A percentile compares a stretch with the other conserved stretches of the same genome.
Evolutionary conservation across 495 filamentous ascomycete genomes (phyloP).

Genomic region (Penicillium psychrofluorescens): DNA sequence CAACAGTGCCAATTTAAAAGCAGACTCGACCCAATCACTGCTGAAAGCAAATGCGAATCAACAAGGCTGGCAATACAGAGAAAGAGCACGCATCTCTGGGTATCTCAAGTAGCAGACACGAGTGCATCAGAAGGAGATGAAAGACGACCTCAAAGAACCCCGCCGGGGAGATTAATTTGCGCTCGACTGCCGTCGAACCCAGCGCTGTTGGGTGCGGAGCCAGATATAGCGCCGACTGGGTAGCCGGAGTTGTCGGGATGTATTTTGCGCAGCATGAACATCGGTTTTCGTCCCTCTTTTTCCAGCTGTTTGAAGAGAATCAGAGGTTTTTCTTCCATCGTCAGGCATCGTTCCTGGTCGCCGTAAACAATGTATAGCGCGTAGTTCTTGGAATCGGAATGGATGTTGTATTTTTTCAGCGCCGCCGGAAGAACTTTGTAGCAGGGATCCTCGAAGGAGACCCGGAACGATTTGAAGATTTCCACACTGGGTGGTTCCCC

Average conservation of each 20-base stretch:
- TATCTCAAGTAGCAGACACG: conserved; percentile 24
- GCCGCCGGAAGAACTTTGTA: conserved; percentile 95
- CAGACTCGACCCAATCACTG: neutral
- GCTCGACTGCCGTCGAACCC: conserved; percentile 32
- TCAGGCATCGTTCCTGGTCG: conserved; percentile 91
- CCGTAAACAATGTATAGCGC: conserved; percentile 97
- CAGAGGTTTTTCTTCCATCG: conserved; percentile 83
- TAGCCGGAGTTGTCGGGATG: conserved; percentile 22
- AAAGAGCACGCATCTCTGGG: conserved; percentile 10
- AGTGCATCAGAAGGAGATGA: conserved; percentile 4
- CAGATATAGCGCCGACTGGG: conserved; percentile 4
- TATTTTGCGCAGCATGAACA: conserved; percentile 90
- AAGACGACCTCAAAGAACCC: conserved; percentile 28
- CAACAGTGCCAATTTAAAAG: neutral
- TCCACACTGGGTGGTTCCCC: conserved; percentile 56
- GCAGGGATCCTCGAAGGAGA: conserved; percentile 96
- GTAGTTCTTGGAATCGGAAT: conserved; percentile 93
- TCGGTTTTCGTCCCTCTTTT: conserved; percentile 92
- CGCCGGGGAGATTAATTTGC: conserved; percentile 38
- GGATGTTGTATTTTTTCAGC: conserved; percentile 96
- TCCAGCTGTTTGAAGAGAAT: conserved; percentile 96
- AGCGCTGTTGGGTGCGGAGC: conserved; percentile 34
- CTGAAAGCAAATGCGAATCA: conserved; percentile 11
- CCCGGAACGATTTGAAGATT: conserved; percentile 97
- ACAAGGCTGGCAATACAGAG: conserved; percentile 13